Evolutionary conservation across 345 rosid species (phyloP).

Genomic region (Eucalyptus urophylla): DNA sequence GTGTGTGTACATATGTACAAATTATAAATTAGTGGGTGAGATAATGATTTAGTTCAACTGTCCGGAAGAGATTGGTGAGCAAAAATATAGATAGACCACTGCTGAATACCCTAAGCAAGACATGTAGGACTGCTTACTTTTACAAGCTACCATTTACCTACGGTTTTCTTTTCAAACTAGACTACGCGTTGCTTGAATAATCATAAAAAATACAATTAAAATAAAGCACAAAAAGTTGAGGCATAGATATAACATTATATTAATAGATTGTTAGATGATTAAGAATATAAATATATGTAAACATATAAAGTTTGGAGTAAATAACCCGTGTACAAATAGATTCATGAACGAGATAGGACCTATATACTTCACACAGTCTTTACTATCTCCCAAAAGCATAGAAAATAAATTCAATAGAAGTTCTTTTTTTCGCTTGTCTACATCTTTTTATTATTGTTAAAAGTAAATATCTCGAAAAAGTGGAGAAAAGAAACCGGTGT

Average conservation of each 20-base stretch:
- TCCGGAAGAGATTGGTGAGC: not conserved
- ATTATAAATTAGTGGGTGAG: not conserved
- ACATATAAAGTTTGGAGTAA: not conserved
- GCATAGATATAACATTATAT: not conserved
- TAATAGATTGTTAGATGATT: not conserved
- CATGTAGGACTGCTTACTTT: not conserved
- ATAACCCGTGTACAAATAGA: not conserved
- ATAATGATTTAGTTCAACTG: not conserved
- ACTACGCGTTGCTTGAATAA: not conserved
- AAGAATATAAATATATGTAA: not conserved
- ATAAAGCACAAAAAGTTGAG: not conserved
- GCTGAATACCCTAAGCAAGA: not conserved
- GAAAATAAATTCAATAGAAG: too few species aligned
- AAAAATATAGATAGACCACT: not conserved
- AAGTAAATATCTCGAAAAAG: not conserved
- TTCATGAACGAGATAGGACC: not conserved
- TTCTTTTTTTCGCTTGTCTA: too few species aligned
- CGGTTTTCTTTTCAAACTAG: not conserved
- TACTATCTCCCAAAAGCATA: not conserved
- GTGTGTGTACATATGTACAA: not conserved
- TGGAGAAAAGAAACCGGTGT: not conserved
- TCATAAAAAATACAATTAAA: not conserved
- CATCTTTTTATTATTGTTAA: too few species aligned
- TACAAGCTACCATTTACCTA: not conserved
- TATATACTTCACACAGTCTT: not conserved